A percentile compares a stretch with the other conserved stretches of the same genome.
phyloP scores from a whole-genome alignment of 768 basidiomycete genomes.

The Cystofilobasidium capitatum region DNA sequence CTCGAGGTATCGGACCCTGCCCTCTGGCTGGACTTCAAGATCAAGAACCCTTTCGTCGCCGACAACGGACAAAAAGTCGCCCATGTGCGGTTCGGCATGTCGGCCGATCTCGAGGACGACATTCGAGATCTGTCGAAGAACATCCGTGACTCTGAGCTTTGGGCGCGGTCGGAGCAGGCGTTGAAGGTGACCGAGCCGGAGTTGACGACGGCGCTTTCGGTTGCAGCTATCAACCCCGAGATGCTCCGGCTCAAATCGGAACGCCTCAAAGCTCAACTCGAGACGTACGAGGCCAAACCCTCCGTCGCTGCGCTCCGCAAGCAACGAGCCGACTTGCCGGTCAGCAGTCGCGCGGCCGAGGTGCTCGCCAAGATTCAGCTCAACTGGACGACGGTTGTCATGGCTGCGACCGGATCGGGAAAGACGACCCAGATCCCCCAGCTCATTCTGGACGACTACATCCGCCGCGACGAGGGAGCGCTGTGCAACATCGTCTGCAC shows the following conservation, averaged over 20 bases:
- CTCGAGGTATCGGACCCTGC: constrained; percentile 71
- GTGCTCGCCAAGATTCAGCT: constrained; percentile 59
- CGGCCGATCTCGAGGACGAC: constrained; percentile 54
- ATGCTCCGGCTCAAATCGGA: constrained; percentile 47
- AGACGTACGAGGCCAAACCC: constrained; percentile 51
- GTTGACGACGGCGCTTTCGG: constrained; percentile 12
- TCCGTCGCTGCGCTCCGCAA: constrained; percentile 56
- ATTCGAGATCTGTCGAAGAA: constrained; percentile 62
- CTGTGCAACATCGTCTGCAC: constrained; percentile 84
- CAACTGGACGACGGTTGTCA: constrained; percentile 61
- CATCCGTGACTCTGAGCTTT: constrained; percentile 48
- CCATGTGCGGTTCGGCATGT: constrained; percentile 57
- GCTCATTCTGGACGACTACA: constrained; percentile 74
- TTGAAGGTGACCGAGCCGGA: constrained; percentile 13
- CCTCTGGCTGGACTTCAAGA: constrained; percentile 68
- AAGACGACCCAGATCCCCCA: constrained; percentile 95
- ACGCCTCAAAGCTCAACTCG: constrained; percentile 48
- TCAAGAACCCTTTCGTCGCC: constrained; percentile 55
- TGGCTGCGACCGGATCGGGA: constrained; percentile 59
- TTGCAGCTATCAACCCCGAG: constrained; percentile 27
- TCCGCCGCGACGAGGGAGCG: constrained; percentile 66
- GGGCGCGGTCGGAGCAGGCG: constrained; percentile 32
- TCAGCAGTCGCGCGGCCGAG: constrained; percentile 57
- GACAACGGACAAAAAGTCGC: constrained; percentile 43
- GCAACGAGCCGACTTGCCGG: constrained; percentile 60